Evolutionary conservation across 139 green algal genomes (phyloP), one percentile per base, ranked within the genome.

Genomic region (Zygnema circumcarinatum): DNA sequence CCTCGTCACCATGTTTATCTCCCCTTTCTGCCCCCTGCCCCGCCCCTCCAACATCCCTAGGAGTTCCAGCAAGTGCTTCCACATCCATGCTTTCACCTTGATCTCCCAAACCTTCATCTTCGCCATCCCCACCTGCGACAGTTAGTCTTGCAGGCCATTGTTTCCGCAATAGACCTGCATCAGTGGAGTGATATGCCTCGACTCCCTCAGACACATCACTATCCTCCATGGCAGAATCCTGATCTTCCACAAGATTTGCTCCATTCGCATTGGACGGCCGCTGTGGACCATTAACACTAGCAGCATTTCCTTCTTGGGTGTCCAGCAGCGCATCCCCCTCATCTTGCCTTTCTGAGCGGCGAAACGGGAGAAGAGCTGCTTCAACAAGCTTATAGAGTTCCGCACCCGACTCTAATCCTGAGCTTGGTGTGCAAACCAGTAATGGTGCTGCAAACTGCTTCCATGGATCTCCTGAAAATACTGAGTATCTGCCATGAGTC

Each of bases 331-430:
- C 47, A 62, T 16, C 16, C 7, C 47, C 47, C 47, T 62, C 47
- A 7, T 11, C 7, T 11, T 78, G 47, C 39, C 76, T 36, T 36
- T 54, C 76, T 56, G 76, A 36, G 21, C 2, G 35, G 31, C 74
- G 52, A 52, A 88, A 82, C 47, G 82, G 82, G 72, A 11, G 35
- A 20, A 84, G 67, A 2, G 82, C 82, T 38, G 25, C 20, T 32
- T 42, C 32, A n/a, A 88, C 68, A n/a, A 85, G 68, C 32, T 32
- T 32, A 52, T 88, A 88, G 7, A 88, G 68, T 47, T 88, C 82
- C 2, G 68, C 53, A 11, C 82, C 67, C 31, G 68, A 68, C 7
- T 41, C 72, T 3, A 86, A 39, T 22, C 76, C 52, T n/a, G 53
- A 42, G 53, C 54, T 68, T n/a, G 80, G 56, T 22, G 36, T 29